Base-by-base conservation (phyloP, 371 early-diverging fungal genomes). In the Mucor irregularis region DNA sequence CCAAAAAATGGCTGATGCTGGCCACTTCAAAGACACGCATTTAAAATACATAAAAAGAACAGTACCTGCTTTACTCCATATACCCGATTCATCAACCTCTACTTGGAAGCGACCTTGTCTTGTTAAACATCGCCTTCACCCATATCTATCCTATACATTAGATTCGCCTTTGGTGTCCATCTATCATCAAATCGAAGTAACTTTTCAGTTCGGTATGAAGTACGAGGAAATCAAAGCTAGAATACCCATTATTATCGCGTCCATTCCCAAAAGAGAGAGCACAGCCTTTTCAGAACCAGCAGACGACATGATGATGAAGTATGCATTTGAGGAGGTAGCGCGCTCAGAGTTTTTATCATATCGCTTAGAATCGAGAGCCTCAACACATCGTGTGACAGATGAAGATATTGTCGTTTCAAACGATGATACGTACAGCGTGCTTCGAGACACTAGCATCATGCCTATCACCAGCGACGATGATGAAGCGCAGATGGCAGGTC, bases 111-210 rank as follows among this genome's bases (percentile, higher is more conserved):
- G 48, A 10, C 70, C 70, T 17, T 62, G 63, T 42, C 52, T 72
- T 5, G 25, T 75, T 25, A 53, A 60, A 17, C 76, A 75, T 35
- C 56, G 47, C 2, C 29, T 75, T 6, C 68, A 69, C 22, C 70
- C 69, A 14, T 58, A 61, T 19, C 39, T 69, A 21, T 60, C 68
- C 11, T 59, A 61, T 28, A 67, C 70, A 3, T 35, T 72, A 33
- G 66, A 68, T 19, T 69, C 76, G 5, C 76, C 76, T 7, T 56
- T 69, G 10, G 58, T 75, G 3, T 60, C 70, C 5, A 61, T 75
- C 10, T 72, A 72, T 33, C 76, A 75, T 45, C 70, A 75, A 35
- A 13, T 75, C 1, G 70, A 75, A 43, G 48, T 75, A 0, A 59
- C 66, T 13, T 67, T 75, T 37, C 67, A 69, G 28, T 69, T 75